These are phyloP conservation scores for Chaetomium cochliodes DNA, from an alignment of 495 filamentous ascomycete genomes.

Conservation along the genomic window DNA sequence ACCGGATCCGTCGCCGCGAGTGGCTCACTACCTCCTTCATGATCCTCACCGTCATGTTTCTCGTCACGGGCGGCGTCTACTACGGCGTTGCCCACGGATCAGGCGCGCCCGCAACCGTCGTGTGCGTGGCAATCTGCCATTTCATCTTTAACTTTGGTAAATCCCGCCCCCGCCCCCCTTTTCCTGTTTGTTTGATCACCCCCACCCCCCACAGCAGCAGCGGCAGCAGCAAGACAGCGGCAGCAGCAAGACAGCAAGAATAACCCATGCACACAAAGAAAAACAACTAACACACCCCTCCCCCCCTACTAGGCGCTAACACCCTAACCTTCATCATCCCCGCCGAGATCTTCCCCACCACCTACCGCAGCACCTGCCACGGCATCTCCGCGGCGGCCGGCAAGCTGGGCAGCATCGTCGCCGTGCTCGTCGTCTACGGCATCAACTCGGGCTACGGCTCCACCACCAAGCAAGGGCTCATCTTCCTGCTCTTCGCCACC, in stretches of 20 bases:
- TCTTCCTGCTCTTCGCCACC: slow-evolving; percentile 39
- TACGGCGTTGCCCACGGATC: slow-evolving; percentile 42
- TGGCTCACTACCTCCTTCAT: slow-evolving; percentile 60
- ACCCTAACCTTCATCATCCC: slow-evolving; percentile 90
- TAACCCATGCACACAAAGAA: not conserved
- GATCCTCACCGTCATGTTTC: slow-evolving; percentile 70
- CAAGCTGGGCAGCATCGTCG: slow-evolving; percentile 76
- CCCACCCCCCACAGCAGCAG: not conserved
- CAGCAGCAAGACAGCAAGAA: not conserved
- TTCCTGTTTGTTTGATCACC: too few species aligned
- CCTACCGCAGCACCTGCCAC: slow-evolving; percentile 80
- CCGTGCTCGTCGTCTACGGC: slow-evolving; percentile 52
- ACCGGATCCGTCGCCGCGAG: slow-evolving; percentile 59
- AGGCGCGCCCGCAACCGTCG: slow-evolving; percentile 52
- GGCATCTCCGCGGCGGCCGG: slow-evolving; percentile 83
- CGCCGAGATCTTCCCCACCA: slow-evolving; percentile 85
- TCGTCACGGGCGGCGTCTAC: slow-evolving; percentile 72
- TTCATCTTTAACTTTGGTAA: slow-evolving; percentile 84
- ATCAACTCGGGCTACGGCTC: slow-evolving; percentile 37
- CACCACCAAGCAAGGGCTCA: slow-evolving; percentile 33
- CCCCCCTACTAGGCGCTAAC: slow-evolving; percentile 62
- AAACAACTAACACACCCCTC: not conserved
- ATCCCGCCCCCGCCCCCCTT: not conserved
- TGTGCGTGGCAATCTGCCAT: slow-evolving; percentile 69
- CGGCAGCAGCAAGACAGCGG: not conserved